These are phyloP conservation scores for Filobasidium uniguttulatum DNA, from an alignment of 1,284 basidiomycete genomes.

Conservation along the genomic window DNA sequence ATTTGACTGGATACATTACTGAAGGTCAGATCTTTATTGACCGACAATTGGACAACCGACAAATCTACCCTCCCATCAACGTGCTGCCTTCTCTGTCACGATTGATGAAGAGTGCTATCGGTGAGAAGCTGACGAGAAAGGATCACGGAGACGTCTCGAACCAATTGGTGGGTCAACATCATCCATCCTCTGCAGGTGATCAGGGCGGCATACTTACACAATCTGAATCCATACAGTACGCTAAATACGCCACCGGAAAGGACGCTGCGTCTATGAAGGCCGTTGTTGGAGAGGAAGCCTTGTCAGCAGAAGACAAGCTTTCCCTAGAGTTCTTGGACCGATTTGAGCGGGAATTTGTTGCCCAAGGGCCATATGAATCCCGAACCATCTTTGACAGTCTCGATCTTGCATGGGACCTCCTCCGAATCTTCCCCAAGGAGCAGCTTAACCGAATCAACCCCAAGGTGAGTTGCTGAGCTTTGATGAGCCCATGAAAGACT, in stretches of 20 bases:
- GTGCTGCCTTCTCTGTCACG: slow-evolving; percentile 96
- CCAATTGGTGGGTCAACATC: slow-evolving; percentile 54
- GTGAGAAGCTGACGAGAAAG: slow-evolving; percentile 90
- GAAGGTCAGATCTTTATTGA: slow-evolving; percentile 98
- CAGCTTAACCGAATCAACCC: slow-evolving; percentile 91
- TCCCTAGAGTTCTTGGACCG: slow-evolving; percentile 82
- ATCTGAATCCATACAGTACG: slow-evolving; percentile 49
- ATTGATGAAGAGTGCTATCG: slow-evolving; percentile 99
- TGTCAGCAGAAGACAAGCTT: slow-evolving; percentile 84
- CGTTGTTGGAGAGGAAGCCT: slow-evolving; percentile 95
- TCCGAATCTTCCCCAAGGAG: slow-evolving; percentile 98
- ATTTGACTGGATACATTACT: slow-evolving; percentile 91
- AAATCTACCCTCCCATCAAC: slow-evolving; percentile 99
- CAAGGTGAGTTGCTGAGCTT: slow-evolving; percentile 33
- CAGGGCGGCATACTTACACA: neutral
- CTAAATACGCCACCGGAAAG: slow-evolving; percentile 92
- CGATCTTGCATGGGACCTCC: slow-evolving; percentile 90
- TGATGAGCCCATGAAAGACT: neutral
- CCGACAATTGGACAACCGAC: slow-evolving; percentile 51
- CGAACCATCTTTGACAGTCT: slow-evolving; percentile 95
- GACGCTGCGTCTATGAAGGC: slow-evolving; percentile 99
- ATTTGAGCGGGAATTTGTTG: slow-evolving; percentile 88
- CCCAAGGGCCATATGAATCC: slow-evolving; percentile 91
- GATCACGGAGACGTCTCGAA: slow-evolving; percentile 99
- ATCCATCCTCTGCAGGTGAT: slow-evolving; percentile 5